Conservation (phyloP, 2,329 filamentous ascomycete species). For the Paecilomyces dactylethromorphus region DNA sequence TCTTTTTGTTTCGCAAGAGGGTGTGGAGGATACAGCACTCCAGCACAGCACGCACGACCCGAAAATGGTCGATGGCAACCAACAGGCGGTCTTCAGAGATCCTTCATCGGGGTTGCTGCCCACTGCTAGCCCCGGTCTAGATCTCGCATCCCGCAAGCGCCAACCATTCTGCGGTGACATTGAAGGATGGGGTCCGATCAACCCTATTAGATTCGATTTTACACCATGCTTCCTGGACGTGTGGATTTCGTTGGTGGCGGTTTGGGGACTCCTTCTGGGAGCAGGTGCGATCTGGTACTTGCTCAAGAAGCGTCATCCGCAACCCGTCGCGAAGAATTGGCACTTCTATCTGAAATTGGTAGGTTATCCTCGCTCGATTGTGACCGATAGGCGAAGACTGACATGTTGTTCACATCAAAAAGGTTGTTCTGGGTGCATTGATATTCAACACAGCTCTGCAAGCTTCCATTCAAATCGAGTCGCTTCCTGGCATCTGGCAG, state of each 20-base stretch:
- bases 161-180: conserved; percentile 80
- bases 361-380: conserved; percentile 22
- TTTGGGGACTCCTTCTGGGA: conserved; percentile 73
- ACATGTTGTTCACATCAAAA: conserved; percentile 2
- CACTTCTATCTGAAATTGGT: conserved; percentile 93
- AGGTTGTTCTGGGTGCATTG: conserved; percentile 61
- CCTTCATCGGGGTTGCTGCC: conserved; percentile 5
- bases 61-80: conserved; percentile 18
- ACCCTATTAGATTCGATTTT: conserved; percentile 81
- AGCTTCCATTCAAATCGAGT: conserved; percentile 67
- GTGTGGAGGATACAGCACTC: neutral
- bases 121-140: conserved; percentile 8
- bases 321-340: conserved; percentile 71
- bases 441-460: conserved; percentile 64
- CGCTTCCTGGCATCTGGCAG: conserved; percentile 63
- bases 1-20: neutral
- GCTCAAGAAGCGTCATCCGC: conserved; percentile 59
- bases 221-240: conserved; percentile 97
- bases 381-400: neutral
- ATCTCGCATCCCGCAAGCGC: conserved; percentile 17
- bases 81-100: conserved; percentile 15
- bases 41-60: neutral
- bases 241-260: conserved; percentile 71
- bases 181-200: conserved; percentile 94
- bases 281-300: conserved; percentile 74